These are phyloP conservation scores for Schizochytrium sp. DNA, from an alignment of 108 stramenopile species.

Conservation along the genomic window DNA sequence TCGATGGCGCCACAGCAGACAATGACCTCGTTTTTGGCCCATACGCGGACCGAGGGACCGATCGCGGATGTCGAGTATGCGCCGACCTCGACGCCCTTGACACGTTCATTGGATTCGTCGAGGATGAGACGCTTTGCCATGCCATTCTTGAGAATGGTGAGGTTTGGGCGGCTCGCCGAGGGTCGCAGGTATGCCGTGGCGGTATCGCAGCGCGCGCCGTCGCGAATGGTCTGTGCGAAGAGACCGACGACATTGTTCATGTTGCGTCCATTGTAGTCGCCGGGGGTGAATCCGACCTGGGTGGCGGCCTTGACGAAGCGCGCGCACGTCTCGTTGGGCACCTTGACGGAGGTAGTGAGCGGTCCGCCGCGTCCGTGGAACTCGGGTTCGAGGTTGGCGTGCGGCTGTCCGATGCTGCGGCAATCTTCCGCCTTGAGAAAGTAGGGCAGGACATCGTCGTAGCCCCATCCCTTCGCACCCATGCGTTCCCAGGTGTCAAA, in stretches of 20 bases:
- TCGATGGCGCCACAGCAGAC: neutral
- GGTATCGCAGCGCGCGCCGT: slow-evolving; percentile 8
- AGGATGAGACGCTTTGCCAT: neutral
- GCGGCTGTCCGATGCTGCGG: neutral
- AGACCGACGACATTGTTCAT: neutral
- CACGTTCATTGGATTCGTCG: neutral
- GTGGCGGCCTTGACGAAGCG: neutral
- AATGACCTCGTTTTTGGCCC: neutral
- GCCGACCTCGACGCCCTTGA: neutral
- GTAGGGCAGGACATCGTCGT: neutral
- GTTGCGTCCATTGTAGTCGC: neutral
- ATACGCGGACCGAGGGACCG: neutral
- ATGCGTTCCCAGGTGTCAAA: slow-evolving; percentile 8
- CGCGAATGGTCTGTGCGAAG: neutral
- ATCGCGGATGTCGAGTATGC: neutral
- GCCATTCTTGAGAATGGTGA: neutral
- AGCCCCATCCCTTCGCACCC: neutral
- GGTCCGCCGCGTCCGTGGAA: neutral
- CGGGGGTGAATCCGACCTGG: neutral
- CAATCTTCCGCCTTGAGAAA: neutral
- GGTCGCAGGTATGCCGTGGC: neutral
- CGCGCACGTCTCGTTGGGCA: neutral
- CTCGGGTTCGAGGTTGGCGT: neutral
- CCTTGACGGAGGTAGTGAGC: neutral
- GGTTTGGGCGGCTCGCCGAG: neutral